Base-by-base conservation (phyloP, 2,329 filamentous ascomycete genomes). In the Lasiodiplodia hormozganensis region DNA sequence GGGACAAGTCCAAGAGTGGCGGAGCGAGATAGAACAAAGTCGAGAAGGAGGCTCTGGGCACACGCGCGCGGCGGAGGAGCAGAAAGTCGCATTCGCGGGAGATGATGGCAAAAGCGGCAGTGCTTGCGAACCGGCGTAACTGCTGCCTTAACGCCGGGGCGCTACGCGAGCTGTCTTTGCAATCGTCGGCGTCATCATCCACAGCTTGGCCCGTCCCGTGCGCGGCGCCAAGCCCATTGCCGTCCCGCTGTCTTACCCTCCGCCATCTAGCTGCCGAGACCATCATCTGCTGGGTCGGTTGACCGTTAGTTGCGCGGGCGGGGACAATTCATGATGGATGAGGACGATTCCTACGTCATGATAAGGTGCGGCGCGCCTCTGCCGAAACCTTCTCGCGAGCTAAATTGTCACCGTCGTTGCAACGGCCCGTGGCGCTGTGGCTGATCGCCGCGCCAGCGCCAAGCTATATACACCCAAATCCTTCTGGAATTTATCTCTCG, bases 181-280 rank as follows among this genome's bases (percentile, higher is more conserved):
- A 36, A 2, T 52, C 47, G 47, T 38, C 31, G 40, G 60, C 60
- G 60, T 64, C 60, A 64, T 64, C 60, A 52, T n/a, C n/a, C 58
- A 16, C 25, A 14, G 58, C 58, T 51, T 51, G 43, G 60, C 43
- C 60, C 47, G 60, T 38, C 43, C 47, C n/a, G 25, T 18, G 60
- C 60, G 60, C 43, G 60, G 60, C 60, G 60, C 60, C 60, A 64
- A 64, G 60, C 31, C 47, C 23, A 3, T n/a, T 47, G 43, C 43
- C 43, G 43, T 47, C 28, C 60, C 47, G 60, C 28, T 25, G 43
- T 14, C 60, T 21, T 34, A 16, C 16, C 12, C 57, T 38, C 23
- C 51, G 28, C 28, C 51, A 3, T 16, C 25, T 18, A 21, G 3
- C 11, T 31, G 16, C 38, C 12, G 38, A 16, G 16, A 47, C n/a